Percentiles rank a stretch among this genome's conserved stretches.
These are phyloP conservation scores for Lactarius pseudohatsudake DNA, from an alignment of 768 basidiomycete genomes.

Conservation along the genomic window DNA sequence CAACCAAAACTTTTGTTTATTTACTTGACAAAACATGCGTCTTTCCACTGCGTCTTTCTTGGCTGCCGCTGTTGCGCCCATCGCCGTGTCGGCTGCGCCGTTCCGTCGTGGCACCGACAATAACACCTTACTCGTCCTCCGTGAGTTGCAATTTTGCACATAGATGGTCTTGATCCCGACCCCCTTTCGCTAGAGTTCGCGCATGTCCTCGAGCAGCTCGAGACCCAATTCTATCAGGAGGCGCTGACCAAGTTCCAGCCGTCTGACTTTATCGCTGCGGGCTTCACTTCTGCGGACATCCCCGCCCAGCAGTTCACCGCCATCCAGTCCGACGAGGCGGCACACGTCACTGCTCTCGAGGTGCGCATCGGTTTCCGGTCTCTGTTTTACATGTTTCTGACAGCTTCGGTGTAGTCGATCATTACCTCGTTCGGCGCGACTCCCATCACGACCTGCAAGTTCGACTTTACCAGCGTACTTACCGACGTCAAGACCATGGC, in stretches of 20 bases:
- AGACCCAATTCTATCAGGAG: constrained; percentile 65
- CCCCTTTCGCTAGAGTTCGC: constrained; percentile 60
- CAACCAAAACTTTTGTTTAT: constrained; percentile 9
- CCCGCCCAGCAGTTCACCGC: constrained; percentile 59
- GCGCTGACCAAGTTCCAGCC: constrained; percentile 63
- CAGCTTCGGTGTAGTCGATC: constrained; percentile 38
- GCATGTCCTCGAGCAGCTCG: constrained; percentile 71
- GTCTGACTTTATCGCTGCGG: constrained; percentile 62
- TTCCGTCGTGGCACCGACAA: constrained; percentile 39
- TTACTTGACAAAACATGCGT: constrained; percentile 44
- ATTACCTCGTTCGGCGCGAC: constrained; percentile 53
- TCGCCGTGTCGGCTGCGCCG: constrained; percentile 52
- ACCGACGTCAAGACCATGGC: constrained; percentile 70
- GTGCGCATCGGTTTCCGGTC: constrained; percentile 33
- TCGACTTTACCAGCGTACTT: constrained; percentile 65
- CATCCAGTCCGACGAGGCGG: constrained; percentile 62
- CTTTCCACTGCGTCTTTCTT: constrained; percentile 40
- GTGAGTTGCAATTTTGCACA: constrained; percentile 41
- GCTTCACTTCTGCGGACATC: constrained; percentile 55
- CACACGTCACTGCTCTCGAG: constrained; percentile 58
- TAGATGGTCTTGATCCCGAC: constrained; percentile 27
- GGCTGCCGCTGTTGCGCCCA: constrained; percentile 43
- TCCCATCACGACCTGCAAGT: constrained; percentile 59
- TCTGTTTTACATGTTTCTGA: not conserved
- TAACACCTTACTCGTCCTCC: constrained; percentile 50